Evolutionary conservation across 225 moss, liverwort and hornwort genomes (phyloP), one percentile per base, ranked within the genome.

Genomic region (Neckera pumila): DNA sequence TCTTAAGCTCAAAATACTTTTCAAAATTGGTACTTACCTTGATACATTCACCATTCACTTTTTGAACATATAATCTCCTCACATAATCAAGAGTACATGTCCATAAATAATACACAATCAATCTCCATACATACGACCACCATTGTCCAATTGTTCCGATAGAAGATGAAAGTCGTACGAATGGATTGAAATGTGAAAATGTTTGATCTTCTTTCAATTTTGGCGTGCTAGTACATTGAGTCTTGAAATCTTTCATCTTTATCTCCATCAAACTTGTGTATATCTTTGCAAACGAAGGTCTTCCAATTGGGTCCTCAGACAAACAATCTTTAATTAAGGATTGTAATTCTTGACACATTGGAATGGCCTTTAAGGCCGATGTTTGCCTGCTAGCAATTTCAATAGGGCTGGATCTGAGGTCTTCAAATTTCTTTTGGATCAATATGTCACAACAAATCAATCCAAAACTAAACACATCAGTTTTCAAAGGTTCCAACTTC

Each of bases 361-460:
- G 2, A 71, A 42, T 26, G 9, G 1, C 42, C 26, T 5, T 15
- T 26, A 71, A 4, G 25, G 70, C 69, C 1, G 0, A 4, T 40
- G 14, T 70, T 70, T 40, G 70, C 8, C 25, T 25, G 40, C 3
- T 25, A 2, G 8, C 40, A 40, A 70, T 70, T 23, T 70, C 70
- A 8, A 25, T 8, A 40, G 70, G 70, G 3, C 0, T 23, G 0
- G 25, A 25, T 40, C 4, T 1, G 0, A 40, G 40, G 5, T 25
- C 70, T 70, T 70, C 14, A 40, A 0, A 23, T 40, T 40, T 0
- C 14, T 40, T 70, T 70, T 22, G 70, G 14, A 70, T 4, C 3
- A 70, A 14, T 40, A 70, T 40, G 4, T 70, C 70, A 25, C 70
- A 70, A 70, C 70, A 70, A 23, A 70, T 14, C 40, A 70, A 40